A percentile compares a stretch with the other conserved stretches of the same genome.
phyloP scores from a whole-genome alignment of 179 eudicot species.

The Beta macrorhiza region DNA sequence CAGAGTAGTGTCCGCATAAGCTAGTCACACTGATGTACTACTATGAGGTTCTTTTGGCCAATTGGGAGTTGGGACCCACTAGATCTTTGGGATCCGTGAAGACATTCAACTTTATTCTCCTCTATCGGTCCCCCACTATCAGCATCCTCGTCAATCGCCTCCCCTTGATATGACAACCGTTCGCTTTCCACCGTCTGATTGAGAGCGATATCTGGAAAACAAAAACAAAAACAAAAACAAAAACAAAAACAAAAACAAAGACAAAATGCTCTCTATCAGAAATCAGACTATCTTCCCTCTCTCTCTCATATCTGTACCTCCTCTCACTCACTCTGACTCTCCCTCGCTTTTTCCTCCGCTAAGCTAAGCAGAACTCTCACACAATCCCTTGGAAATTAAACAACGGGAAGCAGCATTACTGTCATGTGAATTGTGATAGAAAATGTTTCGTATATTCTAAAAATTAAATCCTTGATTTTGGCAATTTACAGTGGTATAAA shows the following conservation, averaged over 20 bases:
- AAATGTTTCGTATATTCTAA: too few species aligned
- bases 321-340: constrained; percentile 7
- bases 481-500: neutral
- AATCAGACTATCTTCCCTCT: neutral
- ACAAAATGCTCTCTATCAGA: neutral
- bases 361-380: too few species aligned
- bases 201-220: constrained; percentile 7
- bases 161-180: constrained; percentile 8
- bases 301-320: neutral
- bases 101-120: neutral
- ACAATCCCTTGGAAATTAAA: too few species aligned
- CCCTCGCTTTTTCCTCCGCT: too few species aligned
- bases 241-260: too few species aligned
- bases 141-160: neutral
- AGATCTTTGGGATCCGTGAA: neutral
- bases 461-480: neutral
- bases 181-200: constrained; percentile 37
- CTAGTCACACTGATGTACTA: too few species aligned
- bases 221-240: too few species aligned
- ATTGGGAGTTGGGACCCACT: neutral
- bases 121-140: neutral
- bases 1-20: too few species aligned
- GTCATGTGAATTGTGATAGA: too few species aligned
- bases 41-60: too few species aligned
- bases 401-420: too few species aligned